Percentiles rank a stretch among this genome's conserved stretches.
Conservation (phyloP, 176 grass and related monocot genomes). For the Raddia guianensis region DNA sequence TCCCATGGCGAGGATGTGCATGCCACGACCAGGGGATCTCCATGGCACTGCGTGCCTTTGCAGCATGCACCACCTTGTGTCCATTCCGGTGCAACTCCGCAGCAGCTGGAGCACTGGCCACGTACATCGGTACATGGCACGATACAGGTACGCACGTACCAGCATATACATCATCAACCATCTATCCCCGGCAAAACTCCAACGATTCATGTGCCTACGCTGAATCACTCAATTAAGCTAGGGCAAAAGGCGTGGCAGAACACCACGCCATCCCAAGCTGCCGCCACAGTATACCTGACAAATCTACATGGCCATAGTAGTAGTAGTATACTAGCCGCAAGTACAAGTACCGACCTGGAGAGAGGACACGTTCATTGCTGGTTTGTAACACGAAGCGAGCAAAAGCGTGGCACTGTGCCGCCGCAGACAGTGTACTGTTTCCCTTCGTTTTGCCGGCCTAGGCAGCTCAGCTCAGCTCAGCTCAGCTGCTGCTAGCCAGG, state of each 20-base stretch:
- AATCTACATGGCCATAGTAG: constrained; percentile 8
- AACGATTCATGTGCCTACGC: neutral
- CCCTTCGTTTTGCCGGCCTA: constrained; percentile 18
- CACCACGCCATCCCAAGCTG: neutral
- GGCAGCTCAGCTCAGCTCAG: no score
- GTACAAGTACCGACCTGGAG: constrained; percentile 4
- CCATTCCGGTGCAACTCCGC: no score
- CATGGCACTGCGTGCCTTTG: no score
- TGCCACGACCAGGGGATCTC: no score
- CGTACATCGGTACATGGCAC: no score
- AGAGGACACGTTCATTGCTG: constrained; percentile 8
- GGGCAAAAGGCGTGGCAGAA: neutral
- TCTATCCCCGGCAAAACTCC: neutral
- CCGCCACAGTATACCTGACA: constrained; percentile 12
- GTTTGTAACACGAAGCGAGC: neutral
- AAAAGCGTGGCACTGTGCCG: no score
- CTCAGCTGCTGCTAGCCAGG: neutral
- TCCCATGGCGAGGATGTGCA: no score
- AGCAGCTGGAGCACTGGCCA: no score
- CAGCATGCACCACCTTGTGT: no score
- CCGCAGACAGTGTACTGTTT: neutral
- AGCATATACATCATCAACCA: neutral
- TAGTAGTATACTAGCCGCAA: neutral
- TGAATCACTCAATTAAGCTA: neutral
- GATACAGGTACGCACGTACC: no score